Percentiles rank a stretch among this genome's conserved stretches.
phyloP scores from a whole-genome alignment of 2,329 filamentous ascomycete species.

The Sphaerulina vaccinii region DNA sequence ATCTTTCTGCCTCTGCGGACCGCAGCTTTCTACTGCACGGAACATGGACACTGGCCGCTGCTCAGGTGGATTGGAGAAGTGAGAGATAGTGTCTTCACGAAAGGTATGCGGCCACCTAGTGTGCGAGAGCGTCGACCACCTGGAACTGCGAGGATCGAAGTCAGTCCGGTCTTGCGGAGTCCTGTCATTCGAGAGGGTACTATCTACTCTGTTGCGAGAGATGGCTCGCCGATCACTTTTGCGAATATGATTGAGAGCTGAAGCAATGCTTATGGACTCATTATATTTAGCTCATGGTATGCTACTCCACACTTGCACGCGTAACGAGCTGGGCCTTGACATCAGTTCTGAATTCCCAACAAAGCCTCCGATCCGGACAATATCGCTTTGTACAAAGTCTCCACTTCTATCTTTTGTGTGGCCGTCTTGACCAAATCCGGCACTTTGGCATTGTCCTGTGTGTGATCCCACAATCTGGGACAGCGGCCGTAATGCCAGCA shows the following conservation, averaged over 20 bases:
- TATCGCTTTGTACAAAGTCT: too few species aligned
- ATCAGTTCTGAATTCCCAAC: too few species aligned
- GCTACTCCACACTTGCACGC: too few species aligned
- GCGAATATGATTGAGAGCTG: not conserved
- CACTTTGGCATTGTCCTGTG: too few species aligned
- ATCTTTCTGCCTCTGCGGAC: slow-evolving; percentile 35
- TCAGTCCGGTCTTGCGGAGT: slow-evolving; percentile 42
- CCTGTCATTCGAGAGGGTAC: not conserved
- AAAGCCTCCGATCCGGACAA: too few species aligned
- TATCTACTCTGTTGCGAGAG: not conserved
- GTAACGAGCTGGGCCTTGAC: too few species aligned
- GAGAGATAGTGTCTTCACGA: slow-evolving; percentile 27
- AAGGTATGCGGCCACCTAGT: slow-evolving; percentile 30
- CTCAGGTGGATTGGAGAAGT: slow-evolving; percentile 31
- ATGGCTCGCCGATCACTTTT: not conserved
- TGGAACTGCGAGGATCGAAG: slow-evolving; percentile 44
- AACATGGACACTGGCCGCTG: slow-evolving; percentile 29
- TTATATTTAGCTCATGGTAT: too few species aligned
- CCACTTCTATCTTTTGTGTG: too few species aligned
- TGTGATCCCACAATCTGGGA: too few species aligned
- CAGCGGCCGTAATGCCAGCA: too few species aligned
- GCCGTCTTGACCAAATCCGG: too few species aligned
- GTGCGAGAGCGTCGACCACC: slow-evolving; percentile 14
- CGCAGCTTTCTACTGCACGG: slow-evolving; percentile 31
- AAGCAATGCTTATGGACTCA: too few species aligned